Base-by-base conservation (phyloP, 2,329 filamentous ascomycete genomes). In the Ilyonectria sp. region DNA sequence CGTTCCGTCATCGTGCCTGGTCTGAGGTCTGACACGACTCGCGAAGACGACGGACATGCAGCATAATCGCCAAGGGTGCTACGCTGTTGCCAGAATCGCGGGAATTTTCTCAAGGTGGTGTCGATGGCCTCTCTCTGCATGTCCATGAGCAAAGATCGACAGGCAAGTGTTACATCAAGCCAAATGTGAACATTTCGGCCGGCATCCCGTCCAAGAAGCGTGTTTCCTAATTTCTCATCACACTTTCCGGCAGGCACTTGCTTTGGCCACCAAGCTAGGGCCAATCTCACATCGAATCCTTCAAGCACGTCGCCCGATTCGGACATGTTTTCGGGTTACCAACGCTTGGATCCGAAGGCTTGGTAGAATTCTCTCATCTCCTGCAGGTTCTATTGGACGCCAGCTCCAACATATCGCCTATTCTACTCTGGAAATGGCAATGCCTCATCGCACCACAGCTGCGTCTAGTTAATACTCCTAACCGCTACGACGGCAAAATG, bases 1-100 rank as follows among this genome's bases (percentile, higher is more conserved):
- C 31, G 58, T 66, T 69, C 67, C 65, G 70, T 74, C 73, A 75
- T 73, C 54, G 52, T 60, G 44, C 63, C 44, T 60, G 62, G 17
- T 43, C 15, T 17, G 40, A 65, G 33, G 37, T 35, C 60, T 63
- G 50, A 69, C 68, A 69, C 52, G 44, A 49, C 56, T 46, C 6
- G 47, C 10, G 29, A 50, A 53, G 17, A 35, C 21, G 31, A 35
- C 31, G 29, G 49, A 53, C 44, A 60, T 56, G 56, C 52, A 10
- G 54, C 54, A 17, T 33, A 37, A 33, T 60, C 29, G 47, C 23
- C 19, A 21, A 56, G 15, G 35, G 37, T 21, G 17, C 26, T 60
- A 47, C 31, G 26, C 26, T 33, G 35, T 56, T 60, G 43, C 46
- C 50, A 53, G 29, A 15, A 35, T 11, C 33, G 29, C 50, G 50